These are phyloP conservation scores for Boletus tylopilopsis DNA, from an alignment of 768 basidiomycete genomes.

Conservation along the genomic window DNA sequence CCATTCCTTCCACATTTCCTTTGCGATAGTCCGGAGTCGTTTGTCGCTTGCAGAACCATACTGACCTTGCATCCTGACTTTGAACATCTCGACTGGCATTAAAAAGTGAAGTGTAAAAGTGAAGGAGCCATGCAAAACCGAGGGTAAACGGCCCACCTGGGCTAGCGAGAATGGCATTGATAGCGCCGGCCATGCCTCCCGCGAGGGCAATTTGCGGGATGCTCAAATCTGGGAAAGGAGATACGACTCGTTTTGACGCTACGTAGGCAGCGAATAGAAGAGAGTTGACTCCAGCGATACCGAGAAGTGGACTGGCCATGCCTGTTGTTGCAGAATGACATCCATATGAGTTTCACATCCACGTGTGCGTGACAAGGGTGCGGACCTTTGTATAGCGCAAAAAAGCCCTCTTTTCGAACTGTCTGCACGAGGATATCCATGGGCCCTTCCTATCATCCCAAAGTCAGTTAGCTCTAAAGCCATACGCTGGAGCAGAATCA, in stretches of 20 bases:
- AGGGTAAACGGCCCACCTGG: constrained; percentile 53
- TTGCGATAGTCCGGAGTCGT: constrained; percentile 62
- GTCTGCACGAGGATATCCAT: constrained; percentile 88
- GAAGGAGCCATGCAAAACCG: neutral
- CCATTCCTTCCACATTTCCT: constrained; percentile 84
- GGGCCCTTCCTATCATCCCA: constrained; percentile 69
- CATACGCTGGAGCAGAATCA: too few species aligned
- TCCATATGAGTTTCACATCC: neutral
- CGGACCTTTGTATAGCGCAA: constrained; percentile 92
- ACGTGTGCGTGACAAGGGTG: neutral
- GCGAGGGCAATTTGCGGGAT: constrained; percentile 78
- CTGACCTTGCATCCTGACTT: constrained; percentile 96
- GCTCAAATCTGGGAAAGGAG: constrained; percentile 83
- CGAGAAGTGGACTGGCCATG: constrained; percentile 87
- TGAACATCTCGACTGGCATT: constrained; percentile 98
- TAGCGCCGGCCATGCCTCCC: constrained; percentile 90
- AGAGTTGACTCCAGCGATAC: constrained; percentile 95
- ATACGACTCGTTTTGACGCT: constrained; percentile 75
- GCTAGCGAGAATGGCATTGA: constrained; percentile 85
- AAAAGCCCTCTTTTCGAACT: constrained; percentile 79
- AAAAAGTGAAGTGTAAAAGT: neutral
- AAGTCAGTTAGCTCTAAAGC: neutral
- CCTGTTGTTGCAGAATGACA: constrained; percentile 33
- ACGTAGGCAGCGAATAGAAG: constrained; percentile 90
- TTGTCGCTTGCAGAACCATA: constrained; percentile 83